Conservation (phyloP, 257 asterid species). For the Solanum raphanifolium region DNA sequence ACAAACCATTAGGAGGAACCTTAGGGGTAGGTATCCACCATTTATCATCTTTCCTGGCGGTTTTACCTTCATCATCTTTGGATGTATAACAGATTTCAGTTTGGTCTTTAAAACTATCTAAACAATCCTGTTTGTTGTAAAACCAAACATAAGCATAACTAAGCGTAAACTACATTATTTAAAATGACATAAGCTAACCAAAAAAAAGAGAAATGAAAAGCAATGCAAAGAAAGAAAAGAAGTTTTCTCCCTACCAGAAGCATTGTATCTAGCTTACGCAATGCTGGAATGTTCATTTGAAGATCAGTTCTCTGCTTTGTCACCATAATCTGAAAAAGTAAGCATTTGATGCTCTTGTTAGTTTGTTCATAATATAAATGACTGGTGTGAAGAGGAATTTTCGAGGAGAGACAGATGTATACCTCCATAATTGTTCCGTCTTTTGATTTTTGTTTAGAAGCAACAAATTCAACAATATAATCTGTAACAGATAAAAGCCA, state of each 20-base stretch:
- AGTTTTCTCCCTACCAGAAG: constrained; percentile 44
- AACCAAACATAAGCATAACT: background rate
- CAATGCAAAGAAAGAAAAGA: background rate
- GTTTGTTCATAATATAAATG: background rate
- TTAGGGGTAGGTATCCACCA: constrained; percentile 96
- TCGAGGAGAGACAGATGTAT: background rate
- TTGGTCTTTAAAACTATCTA: constrained; percentile 78
- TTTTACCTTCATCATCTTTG: constrained; percentile 31
- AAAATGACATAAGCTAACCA: background rate
- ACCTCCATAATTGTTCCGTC: constrained; percentile 79
- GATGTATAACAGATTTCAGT: constrained; percentile 51
- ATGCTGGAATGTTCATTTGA: constrained; percentile 75
- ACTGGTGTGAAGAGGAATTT: background rate
- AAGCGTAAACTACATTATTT: background rate
- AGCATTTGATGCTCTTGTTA: background rate
- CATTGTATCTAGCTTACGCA: constrained; percentile 71
- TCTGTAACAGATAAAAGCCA: constrained; percentile 92
- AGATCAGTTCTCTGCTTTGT: constrained; percentile 73
- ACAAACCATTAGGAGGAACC: constrained; percentile 65
- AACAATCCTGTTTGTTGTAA: constrained; percentile 46
- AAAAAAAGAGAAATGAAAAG: background rate
- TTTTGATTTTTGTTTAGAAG: constrained; percentile 58
- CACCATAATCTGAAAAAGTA: constrained; percentile 48
- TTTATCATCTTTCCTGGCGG: constrained; percentile 36
- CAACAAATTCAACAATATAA: constrained; percentile 81